A percentile compares a stretch with the other conserved stretches of the same genome.
phyloP scores from a whole-genome alignment of 345 rosid genomes.

The Syzygium aromaticum region DNA sequence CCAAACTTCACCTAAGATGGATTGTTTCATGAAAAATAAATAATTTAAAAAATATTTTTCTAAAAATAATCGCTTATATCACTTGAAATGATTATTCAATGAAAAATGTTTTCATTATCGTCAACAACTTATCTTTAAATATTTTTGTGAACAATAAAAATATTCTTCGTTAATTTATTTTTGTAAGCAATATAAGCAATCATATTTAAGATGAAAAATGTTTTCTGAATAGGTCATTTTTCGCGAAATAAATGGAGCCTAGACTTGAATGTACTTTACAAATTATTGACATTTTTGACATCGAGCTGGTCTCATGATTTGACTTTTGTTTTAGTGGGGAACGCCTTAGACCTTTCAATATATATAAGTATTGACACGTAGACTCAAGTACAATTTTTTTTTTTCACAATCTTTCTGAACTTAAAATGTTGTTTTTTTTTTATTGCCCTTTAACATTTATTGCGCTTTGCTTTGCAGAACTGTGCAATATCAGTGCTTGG shows the following conservation, averaged over 20 bases:
- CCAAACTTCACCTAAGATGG: accelerated
- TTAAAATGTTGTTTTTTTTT: background rate
- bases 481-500: constrained; percentile 49
- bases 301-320: background rate
- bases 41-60: accelerated
- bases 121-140: accelerated
- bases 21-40: accelerated
- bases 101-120: background rate
- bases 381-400: background rate
- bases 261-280: accelerated
- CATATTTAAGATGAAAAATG: accelerated
- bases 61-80: accelerated
- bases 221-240: background rate
- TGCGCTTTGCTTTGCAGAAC: constrained; percentile 10
- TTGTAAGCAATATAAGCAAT: background rate
- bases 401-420: background rate
- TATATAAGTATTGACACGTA: accelerated
- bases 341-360: background rate
- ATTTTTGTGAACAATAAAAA: background rate
- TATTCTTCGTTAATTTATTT: background rate
- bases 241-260: background rate
- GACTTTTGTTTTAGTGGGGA: background rate
- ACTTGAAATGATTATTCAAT: accelerated
- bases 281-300: too few species aligned
- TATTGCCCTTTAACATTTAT: background rate